These are phyloP conservation scores for Petunia hybrid DNA, from an alignment of 305 asterid genomes.

Conservation along the genomic window DNA sequence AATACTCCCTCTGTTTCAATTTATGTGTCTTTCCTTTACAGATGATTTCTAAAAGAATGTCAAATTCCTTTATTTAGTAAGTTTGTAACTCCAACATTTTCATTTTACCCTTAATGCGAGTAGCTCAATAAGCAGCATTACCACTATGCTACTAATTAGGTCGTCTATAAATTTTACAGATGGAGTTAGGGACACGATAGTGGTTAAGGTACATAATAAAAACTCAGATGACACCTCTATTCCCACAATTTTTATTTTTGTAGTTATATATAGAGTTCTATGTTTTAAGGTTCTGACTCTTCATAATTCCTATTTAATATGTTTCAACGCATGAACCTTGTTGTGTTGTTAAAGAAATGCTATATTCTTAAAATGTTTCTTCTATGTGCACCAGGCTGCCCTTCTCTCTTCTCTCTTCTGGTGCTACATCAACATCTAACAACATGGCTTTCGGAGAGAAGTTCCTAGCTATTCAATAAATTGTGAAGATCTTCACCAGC, in stretches of 20 bases:
- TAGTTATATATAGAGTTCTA: slow-evolving; percentile 11
- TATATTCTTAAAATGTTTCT: too few relatives aligned
- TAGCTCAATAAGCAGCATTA: background rate
- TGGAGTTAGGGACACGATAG: background rate
- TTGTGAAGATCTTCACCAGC: slow-evolving; percentile 83
- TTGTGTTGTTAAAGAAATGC: background rate
- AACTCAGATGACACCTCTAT: too few relatives aligned
- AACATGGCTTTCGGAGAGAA: slow-evolving; percentile 28
- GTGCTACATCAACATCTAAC: slow-evolving; percentile 8
- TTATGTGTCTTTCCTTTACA: too few relatives aligned
- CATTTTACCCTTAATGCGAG: background rate
- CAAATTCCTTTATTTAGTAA: too few relatives aligned
- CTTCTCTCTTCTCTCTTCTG: background rate
- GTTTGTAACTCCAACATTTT: too few relatives aligned
- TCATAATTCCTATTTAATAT: background rate
- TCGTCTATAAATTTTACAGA: background rate
- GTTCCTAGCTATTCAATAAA: slow-evolving; percentile 58
- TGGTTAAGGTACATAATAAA: background rate
- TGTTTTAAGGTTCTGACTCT: background rate
- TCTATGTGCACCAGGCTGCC: background rate
- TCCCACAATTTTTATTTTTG: background rate
- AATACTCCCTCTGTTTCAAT: background rate
- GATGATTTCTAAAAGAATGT: too few relatives aligned
- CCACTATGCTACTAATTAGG: background rate
- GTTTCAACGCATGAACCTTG: background rate